These are phyloP conservation scores for Paraphaeosphaeria sporulosa DNA, from an alignment of 2,329 filamentous ascomycete species.

Conservation along the genomic window DNA sequence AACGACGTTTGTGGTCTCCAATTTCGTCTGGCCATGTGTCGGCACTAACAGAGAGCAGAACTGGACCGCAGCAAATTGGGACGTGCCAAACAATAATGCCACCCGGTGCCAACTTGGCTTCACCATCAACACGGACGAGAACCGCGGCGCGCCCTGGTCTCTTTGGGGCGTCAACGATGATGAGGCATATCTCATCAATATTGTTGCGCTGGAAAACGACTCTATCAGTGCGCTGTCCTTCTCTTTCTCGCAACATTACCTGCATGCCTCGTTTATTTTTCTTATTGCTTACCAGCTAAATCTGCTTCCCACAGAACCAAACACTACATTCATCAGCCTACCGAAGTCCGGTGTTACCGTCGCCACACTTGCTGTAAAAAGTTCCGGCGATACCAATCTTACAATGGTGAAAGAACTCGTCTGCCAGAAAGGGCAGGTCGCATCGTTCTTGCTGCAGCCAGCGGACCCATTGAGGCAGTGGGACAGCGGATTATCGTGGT, in stretches of 20 bases:
- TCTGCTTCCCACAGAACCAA: constrained; percentile 29
- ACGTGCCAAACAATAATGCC: constrained; percentile 36
- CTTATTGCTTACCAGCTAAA: no score
- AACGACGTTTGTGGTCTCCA: constrained; percentile 21
- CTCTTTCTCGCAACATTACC: neutral
- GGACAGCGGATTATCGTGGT: constrained; percentile 37
- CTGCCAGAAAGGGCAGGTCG: constrained; percentile 32
- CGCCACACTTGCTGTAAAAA: constrained; percentile 28
- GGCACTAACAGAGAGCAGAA: constrained; percentile 22
- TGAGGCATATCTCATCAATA: constrained; percentile 36
- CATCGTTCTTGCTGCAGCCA: constrained; percentile 40
- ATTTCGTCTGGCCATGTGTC: neutral
- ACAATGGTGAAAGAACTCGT: constrained; percentile 23
- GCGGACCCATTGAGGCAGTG: constrained; percentile 16
- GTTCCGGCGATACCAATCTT: constrained; percentile 19
- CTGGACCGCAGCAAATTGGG: constrained; percentile 42
- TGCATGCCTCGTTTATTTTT: no score
- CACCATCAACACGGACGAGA: constrained; percentile 28
- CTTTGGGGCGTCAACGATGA: constrained; percentile 29
- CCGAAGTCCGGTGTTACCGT: constrained; percentile 26
- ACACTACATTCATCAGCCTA: constrained; percentile 36
- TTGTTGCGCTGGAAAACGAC: constrained; percentile 24
- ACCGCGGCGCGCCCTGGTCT: constrained; percentile 27
- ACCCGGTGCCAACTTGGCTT: constrained; percentile 36
- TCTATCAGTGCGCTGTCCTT: constrained; percentile 10